These are phyloP conservation scores for Rhodotorula diobovata DNA, from an alignment of 768 basidiomycete genomes.

Conservation along the genomic window DNA sequence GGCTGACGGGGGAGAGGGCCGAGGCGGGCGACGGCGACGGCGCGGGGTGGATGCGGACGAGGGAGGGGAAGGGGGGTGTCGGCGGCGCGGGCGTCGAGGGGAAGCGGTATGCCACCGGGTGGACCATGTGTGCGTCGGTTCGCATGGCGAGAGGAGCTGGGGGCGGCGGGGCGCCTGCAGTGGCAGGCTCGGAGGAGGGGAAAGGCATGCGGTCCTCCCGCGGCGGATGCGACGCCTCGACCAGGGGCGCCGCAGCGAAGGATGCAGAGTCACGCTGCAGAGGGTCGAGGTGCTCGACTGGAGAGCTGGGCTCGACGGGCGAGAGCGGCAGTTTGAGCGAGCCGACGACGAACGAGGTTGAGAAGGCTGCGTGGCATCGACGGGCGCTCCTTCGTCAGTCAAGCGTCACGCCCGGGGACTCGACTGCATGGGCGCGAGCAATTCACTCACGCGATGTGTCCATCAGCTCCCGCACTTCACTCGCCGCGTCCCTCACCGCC, in stretches of 20 bases:
- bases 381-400: background rate
- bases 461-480: background rate
- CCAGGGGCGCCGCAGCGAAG: background rate
- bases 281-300: background rate
- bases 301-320: background rate
- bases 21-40: too few species aligned
- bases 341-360: slow-evolving; percentile 3
- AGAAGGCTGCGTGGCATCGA: slow-evolving; percentile 10
- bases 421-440: too few species aligned
- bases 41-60: background rate
- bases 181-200: too few species aligned
- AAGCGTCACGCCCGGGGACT: background rate
- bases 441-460: background rate
- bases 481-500: background rate
- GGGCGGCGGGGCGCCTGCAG: too few species aligned
- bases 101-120: background rate
- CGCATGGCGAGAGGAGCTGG: too few species aligned
- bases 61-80: background rate
- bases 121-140: background rate
- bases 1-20: background rate
- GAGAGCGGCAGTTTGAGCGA: background rate
- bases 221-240: background rate
- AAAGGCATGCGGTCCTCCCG: too few species aligned
- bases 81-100: background rate
- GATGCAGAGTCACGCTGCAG: background rate